These are phyloP conservation scores for Dictyostelium firmibasis DNA, from an alignment of 78 protist species.

Conservation along the genomic window DNA sequence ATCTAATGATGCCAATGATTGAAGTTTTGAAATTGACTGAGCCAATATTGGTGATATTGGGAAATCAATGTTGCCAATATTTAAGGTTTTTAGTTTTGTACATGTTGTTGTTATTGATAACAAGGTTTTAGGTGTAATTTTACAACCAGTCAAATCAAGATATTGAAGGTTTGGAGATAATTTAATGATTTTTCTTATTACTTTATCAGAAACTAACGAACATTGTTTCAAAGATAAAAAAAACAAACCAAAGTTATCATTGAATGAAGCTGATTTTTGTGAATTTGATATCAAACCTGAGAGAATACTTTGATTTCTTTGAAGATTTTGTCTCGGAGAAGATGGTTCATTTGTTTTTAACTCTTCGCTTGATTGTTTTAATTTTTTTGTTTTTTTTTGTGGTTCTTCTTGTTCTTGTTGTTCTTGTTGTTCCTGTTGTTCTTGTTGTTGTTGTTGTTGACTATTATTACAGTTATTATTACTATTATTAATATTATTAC, in stretches of 20 bases:
- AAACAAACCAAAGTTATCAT: not conserved
- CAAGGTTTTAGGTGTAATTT: conserved; percentile 13
- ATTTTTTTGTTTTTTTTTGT: not conserved
- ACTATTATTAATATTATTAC: not conserved
- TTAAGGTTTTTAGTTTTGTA: not conserved
- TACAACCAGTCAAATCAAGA: conserved; percentile 47
- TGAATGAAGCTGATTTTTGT: not conserved
- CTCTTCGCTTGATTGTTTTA: not conserved
- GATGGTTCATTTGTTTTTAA: not conserved
- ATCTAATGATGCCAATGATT: conserved; percentile 26
- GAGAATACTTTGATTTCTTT: not conserved
- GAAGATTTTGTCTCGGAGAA: not conserved
- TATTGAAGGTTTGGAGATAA: conserved; percentile 33
- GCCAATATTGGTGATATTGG: not conserved
- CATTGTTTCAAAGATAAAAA: conserved; percentile 26
- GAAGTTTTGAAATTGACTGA: not conserved
- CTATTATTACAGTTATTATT: not conserved
- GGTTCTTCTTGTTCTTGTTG: not conserved
- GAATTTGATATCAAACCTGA: not conserved
- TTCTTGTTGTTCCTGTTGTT: not conserved
- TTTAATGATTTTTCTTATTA: conserved; percentile 1
- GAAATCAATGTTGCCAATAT: not conserved
- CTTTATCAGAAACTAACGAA: not conserved
- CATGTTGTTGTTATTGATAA: conserved; percentile 15
- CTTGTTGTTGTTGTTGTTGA: not conserved